phyloP scores from a whole-genome alignment of 2,329 filamentous ascomycete genomes.

The Fusarium sp. region DNA sequence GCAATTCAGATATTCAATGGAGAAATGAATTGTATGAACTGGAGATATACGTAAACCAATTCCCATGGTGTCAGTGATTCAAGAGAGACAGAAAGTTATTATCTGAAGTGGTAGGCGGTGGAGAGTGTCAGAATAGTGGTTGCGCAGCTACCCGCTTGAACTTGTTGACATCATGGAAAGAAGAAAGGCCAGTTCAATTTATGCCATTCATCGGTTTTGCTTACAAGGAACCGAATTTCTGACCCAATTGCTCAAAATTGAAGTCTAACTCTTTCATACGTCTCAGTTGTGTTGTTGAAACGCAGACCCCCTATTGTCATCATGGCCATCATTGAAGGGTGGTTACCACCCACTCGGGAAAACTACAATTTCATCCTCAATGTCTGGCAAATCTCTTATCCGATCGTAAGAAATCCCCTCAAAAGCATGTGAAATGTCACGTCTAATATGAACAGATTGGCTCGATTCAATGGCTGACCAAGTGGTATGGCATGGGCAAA shows the following conservation, averaged over 20 bases:
- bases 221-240: background rate
- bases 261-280: rapidly evolving
- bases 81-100: background rate
- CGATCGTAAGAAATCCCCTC: constrained; percentile 56
- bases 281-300: background rate
- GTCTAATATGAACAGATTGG: constrained; percentile 66
- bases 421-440: background rate
- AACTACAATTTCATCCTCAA: constrained; percentile 66
- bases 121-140: constrained; percentile 37
- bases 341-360: constrained; percentile 68
- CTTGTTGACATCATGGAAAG: constrained; percentile 39
- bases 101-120: constrained; percentile 39
- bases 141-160: constrained; percentile 18
- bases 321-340: constrained; percentile 63
- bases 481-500: constrained; percentile 93
- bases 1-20: no score
- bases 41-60: background rate
- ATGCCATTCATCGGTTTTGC: background rate
- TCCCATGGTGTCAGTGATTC: background rate
- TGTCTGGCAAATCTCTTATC: constrained; percentile 64
- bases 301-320: constrained; percentile 3
- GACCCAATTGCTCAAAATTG: no score
- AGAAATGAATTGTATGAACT: background rate
- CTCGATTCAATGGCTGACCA: constrained; percentile 77
- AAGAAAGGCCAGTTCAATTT: background rate